Conservation (phyloP, 2,329 filamentous ascomycete genomes). For the Leptographium galeiforme region DNA sequence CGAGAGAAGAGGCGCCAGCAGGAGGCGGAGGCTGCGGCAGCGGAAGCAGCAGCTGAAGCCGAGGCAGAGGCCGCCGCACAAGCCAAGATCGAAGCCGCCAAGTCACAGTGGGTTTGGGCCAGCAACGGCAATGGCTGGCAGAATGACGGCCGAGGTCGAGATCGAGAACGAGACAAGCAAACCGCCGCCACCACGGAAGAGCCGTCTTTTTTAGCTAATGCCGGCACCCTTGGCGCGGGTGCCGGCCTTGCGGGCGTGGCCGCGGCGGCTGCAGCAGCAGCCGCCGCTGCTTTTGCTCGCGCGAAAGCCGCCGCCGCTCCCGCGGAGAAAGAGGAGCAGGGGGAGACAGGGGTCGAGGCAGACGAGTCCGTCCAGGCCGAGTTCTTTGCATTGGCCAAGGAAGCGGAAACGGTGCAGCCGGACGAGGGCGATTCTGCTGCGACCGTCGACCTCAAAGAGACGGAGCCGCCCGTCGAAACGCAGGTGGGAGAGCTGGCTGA, state of each 20-base stretch:
- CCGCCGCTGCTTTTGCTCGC: conserved; percentile 23
- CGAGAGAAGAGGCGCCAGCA: background rate
- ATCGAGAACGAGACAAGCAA: conserved; percentile 7
- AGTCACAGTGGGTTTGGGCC: background rate
- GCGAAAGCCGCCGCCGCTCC: conserved; percentile 33
- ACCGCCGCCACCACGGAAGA: conserved; percentile 13
- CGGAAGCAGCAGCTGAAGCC: background rate
- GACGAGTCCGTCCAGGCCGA: no score
- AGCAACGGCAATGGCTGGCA: background rate
- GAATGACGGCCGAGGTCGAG: background rate
- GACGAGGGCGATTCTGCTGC: no score
- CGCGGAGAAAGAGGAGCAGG: conserved; percentile 22
- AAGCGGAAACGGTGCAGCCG: no score
- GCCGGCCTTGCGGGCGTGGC: conserved; percentile 40
- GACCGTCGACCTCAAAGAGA: no score
- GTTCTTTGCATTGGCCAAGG: no score
- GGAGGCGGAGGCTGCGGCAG: background rate
- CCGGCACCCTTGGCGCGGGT: conserved; percentile 58
- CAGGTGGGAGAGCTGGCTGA: background rate
- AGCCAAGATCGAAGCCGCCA: background rate
- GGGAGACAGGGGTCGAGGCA: conserved; percentile 9
- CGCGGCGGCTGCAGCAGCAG: conserved; percentile 50
- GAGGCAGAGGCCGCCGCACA: background rate
- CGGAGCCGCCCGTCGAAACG: no score
- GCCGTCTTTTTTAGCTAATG: conserved; percentile 57